Evolutionary conservation across 306 rosid genomes (phyloP), one percentile per base, ranked within the genome.

Genomic region (Vigna nakashimae): DNA sequence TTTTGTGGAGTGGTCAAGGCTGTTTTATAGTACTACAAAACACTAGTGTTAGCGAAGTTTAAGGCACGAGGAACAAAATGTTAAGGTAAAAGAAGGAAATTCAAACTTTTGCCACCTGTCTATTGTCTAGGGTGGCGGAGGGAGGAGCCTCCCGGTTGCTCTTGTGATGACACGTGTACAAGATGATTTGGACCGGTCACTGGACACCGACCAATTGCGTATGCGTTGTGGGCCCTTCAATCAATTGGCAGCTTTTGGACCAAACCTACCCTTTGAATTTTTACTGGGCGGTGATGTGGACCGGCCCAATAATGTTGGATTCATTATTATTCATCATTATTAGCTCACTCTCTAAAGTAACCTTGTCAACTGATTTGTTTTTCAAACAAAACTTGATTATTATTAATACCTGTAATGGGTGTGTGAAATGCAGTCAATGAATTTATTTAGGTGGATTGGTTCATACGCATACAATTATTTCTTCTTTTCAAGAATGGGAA

Each of bases 81-180:
- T 0, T 12, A 18, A 43, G 36, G 49, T 4, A 36, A 36, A 20
- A 17, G 0, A 9, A 34, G 77, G 45, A 73, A 73, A 73, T 73
- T 81, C 86, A 72, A 52, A 65, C 12, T n/a, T 63, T 63, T 65
- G 83, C 69, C 69, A 64, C 69, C 69, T n/a, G 48, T 64, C 49
- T 65, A 65, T 36, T 0, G 50, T 9, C 38, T 32, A 34, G 69
- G 69, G 43, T 30, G 43, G 43, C 13, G 20, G 20, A 32, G 45
- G 45, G 67, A 11, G 12, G 20, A 32, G 84, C 91, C 91, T 86
- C 87, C 89, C n/a, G 68, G 48, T 66, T 18, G 67, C 58, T 88
- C 66, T 10, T 8, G 53, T 83, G 38, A 4, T 12, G 87, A 79
- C 91, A 90, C 89, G 88, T 88, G 85, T 36, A 85, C 79, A 75